These are phyloP conservation scores for Wickerhamiella occidentalis DNA, from an alignment of 805 yeast species.

Conservation along the genomic window DNA sequence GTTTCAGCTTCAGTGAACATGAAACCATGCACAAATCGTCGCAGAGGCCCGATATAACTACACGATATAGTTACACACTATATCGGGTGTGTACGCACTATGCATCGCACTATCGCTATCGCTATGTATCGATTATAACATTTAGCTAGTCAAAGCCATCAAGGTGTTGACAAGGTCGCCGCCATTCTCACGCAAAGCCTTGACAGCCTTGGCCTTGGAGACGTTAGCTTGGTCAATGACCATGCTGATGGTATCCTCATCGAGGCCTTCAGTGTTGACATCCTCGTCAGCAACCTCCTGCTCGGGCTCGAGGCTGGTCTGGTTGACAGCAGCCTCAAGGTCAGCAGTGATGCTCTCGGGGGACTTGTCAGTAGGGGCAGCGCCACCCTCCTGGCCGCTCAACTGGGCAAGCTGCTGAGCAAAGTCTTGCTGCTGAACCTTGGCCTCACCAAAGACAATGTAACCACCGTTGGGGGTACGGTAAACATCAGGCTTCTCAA, in stretches of 20 bases:
- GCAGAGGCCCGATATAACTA: no score
- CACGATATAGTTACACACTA: no score
- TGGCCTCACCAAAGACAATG: constrained; percentile 96
- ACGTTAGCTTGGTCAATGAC: constrained; percentile 86
- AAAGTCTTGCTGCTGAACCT: constrained; percentile 68
- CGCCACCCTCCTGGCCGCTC: constrained; percentile 35
- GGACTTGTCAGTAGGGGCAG: constrained; percentile 31
- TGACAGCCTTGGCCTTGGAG: constrained; percentile 79
- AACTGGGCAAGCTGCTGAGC: constrained; percentile 57
- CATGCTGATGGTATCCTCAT: constrained; percentile 68
- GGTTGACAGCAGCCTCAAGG: constrained; percentile 27
- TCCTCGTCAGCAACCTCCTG: constrained; percentile 56
- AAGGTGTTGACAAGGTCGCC: constrained; percentile 95
- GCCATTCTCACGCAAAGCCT: constrained; percentile 76
- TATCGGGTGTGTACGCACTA: no score
- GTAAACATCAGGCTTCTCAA: constrained; percentile 91
- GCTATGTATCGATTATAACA: no score
- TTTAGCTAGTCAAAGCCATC: constrained; percentile 41
- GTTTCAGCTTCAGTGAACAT: no score
- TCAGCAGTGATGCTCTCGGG: constrained; percentile 25
- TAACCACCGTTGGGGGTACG: constrained; percentile 86
- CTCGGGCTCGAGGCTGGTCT: constrained; percentile 23
- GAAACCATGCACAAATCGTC: no score
- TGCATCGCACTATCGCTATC: no score
- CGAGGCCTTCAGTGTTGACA: constrained; percentile 77